These are phyloP conservation scores for Prunus armeniaca DNA, from an alignment of 306 rosid genomes.

Conservation along the genomic window DNA sequence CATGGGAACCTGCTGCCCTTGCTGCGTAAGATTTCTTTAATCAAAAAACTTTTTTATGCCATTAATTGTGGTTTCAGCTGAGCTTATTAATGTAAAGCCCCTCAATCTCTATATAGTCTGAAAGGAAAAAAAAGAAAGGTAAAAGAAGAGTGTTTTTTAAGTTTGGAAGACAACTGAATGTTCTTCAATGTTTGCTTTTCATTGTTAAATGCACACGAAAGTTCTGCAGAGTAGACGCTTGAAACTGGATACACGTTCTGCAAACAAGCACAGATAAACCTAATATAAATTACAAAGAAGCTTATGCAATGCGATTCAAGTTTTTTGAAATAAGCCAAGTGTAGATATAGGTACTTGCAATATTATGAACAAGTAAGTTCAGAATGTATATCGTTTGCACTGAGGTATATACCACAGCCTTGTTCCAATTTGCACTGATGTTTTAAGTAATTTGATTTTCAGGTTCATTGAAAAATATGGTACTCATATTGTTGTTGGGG, in stretches of 20 bases:
- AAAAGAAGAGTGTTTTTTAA: not conserved
- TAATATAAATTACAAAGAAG: not conserved
- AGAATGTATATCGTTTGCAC: not conserved
- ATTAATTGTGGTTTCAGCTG: not conserved
- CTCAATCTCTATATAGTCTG: not conserved
- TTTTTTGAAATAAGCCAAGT: not conserved
- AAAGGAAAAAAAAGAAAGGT: not conserved
- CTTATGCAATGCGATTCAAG: not conserved
- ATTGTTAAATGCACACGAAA: not conserved
- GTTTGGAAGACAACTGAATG: not conserved
- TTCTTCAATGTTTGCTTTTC: not conserved
- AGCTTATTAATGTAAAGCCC: not conserved
- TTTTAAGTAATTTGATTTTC: conserved; percentile 24
- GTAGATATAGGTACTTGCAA: not conserved
- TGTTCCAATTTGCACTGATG: not conserved
- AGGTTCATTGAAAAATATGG: conserved; percentile 94
- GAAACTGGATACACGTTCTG: not conserved
- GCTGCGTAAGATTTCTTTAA: conserved; percentile 56
- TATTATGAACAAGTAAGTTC: not conserved
- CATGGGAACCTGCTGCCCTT: conserved; percentile 86
- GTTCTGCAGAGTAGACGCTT: not conserved
- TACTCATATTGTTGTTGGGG: conserved; percentile 85
- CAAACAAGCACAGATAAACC: not conserved
- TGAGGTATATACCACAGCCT: not conserved
- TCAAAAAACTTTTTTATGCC: not conserved